These are phyloP conservation scores for Rhizopus stolonifer DNA, from an alignment of 371 early-diverging fungal species.

Conservation along the genomic window DNA sequence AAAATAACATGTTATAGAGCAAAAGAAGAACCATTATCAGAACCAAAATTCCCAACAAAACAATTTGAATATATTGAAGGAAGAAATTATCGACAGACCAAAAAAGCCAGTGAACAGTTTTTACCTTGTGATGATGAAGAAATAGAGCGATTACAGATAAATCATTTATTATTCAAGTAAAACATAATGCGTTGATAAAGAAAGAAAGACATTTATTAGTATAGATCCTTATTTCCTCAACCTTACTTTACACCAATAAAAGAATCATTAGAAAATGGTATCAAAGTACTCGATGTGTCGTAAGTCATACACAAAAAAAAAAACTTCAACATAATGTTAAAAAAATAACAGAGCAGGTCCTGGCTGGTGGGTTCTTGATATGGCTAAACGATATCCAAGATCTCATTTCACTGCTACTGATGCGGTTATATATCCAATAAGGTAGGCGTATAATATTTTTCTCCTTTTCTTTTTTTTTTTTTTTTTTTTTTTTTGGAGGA, in stretches of 20 bases:
- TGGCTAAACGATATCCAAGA: constrained; percentile 38
- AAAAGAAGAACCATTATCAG: constrained; percentile 2
- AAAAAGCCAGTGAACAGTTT: constrained; percentile 21
- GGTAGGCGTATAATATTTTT: constrained; percentile 9
- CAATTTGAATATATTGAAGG: constrained; percentile 37
- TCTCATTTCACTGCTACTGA: constrained; percentile 46
- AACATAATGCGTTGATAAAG: background rate
- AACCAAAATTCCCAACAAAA: constrained; percentile 36
- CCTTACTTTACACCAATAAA: constrained; percentile 26
- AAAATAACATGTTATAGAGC: background rate
- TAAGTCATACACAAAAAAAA: constrained; percentile 10
- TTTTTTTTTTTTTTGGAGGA: no score
- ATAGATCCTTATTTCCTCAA: constrained; percentile 14
- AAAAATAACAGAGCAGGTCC: constrained; percentile 36
- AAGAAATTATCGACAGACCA: constrained; percentile 26
- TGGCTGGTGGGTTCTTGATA: constrained; percentile 40
- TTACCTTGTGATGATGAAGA: constrained; percentile 51
- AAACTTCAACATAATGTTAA: no score
- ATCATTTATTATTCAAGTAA: constrained; percentile 36
- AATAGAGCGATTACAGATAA: constrained; percentile 41
- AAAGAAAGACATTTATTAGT: background rate
- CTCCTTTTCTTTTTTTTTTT: no score
- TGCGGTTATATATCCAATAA: constrained; percentile 36
- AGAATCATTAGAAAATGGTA: constrained; percentile 21
- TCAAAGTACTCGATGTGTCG: constrained; percentile 31